Evolutionary conservation across 805 yeast species (phyloP), one percentile per base, ranked within the genome.

Genomic region (Ogataea angusta): DNA sequence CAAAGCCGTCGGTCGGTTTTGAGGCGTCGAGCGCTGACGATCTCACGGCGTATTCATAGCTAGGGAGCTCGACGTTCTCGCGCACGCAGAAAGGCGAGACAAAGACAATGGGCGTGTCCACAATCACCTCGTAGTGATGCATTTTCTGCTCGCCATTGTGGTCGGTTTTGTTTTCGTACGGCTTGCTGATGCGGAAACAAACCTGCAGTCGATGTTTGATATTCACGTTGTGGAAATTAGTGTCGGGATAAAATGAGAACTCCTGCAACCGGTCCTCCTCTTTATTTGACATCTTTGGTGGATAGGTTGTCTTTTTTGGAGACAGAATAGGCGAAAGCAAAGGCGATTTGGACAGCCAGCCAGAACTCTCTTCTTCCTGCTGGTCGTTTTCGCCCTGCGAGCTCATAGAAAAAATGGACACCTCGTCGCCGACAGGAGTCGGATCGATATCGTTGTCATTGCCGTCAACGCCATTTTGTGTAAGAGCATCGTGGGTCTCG

Each of bases 51-150:
- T 53, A 52, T 13, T 63, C 65, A 45, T 66, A 40, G 65, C 76
- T 38, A 59, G 74, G 62, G 63, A 66, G 54, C 57, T 73, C 45
- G 46, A 62, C 25, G 53, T 64, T 28, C 37, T 61, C 59, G 30
- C 49, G 53, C 9, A 49, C 55, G 42, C 56, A 61, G 48, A 62
- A 62, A 25, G 69, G 68, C 10, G 79, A 73, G n/a, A 76, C 63
- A 14, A 78, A 57, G 22, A 74, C 70, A 26, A 85, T 68, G 0
- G 93, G 93, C 0, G 91, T 83, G 55, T 85, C 93, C 28, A 85
- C 83, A 31, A 85, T 76, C 15, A 85, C 90, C 51, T 85, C 95
- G 53, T 80, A 85, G 57, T 85, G 90, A 52, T 82, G 88, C 64
- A 78, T 62, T 46, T 74, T 75, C 2, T 66, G 58, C 27, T 62